Base-by-base conservation (phyloP, 75 land plant species). In the Azolla pinnata region DNA sequence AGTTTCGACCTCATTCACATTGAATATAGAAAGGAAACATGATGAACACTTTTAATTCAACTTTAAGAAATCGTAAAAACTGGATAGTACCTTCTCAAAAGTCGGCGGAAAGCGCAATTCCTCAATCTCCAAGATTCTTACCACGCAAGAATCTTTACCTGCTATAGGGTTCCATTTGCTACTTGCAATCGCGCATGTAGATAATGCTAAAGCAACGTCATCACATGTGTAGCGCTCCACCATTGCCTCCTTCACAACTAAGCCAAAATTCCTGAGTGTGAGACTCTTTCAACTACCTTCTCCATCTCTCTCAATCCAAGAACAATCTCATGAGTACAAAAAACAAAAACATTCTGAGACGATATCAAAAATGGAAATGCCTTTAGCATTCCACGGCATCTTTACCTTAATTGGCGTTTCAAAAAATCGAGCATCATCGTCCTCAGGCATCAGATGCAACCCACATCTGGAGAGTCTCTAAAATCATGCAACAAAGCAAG, bases 41-140 rank as follows among this genome's bases (percentile, higher is more conserved):
- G n/a, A n/a, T n/a, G n/a, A n/a, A n/a, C n/a, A n/a, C n/a, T n/a
- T n/a, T n/a, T n/a, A n/a, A n/a, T n/a, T n/a, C n/a, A n/a, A n/a
- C n/a, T n/a, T n/a, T n/a, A n/a, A n/a, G n/a, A n/a, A n/a, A n/a
- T n/a, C n/a, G n/a, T n/a, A n/a, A n/a, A n/a, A n/a, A n/a, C n/a
- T n/a, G n/a, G n/a, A n/a, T n/a, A n/a, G n/a, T 59, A 73, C 75
- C 75, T 73, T 73, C 18, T 73, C 75, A 59, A 73, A 55, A 33
- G 71, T 67, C 1, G 75, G 75, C 31, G 69, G 74, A 18, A 40
- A 66, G 20, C 54, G 34, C 33, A 64, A 51, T 32, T 73, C 75
- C 12, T 70, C 70, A 17, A 73, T 73, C 33, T 73, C 75, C 17
- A 67, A 56, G 10, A 73, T 29, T 19, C 75, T 63, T 30, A 61